A percentile compares a stretch with the other conserved stretches of the same genome.
Evolutionary conservation across 768 basidiomycete genomes (phyloP).

Genomic region (Pleurotus giganteus): DNA sequence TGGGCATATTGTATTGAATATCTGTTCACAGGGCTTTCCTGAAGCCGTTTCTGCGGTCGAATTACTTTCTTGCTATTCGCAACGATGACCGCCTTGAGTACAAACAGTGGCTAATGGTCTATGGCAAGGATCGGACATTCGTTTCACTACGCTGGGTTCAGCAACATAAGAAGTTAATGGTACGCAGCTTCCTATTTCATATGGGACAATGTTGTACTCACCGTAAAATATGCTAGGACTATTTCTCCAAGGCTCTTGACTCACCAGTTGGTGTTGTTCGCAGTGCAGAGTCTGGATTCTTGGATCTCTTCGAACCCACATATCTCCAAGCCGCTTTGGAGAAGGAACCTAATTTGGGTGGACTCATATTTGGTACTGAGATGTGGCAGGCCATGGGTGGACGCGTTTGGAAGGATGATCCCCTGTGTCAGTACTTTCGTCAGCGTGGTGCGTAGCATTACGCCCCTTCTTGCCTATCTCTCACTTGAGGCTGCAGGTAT

Average conservation of each 20-base stretch:
- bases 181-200: background rate
- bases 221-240: background rate
- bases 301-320: constrained; percentile 1
- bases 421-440: background rate
- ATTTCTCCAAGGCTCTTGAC: background rate
- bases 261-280: background rate
- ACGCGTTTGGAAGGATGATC: background rate
- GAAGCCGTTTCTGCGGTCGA: background rate
- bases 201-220: background rate
- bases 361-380: background rate
- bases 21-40: background rate
- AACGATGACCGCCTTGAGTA: constrained; percentile 10
- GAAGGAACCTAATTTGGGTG: background rate
- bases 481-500: background rate
- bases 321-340: background rate
- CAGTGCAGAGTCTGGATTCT: background rate
- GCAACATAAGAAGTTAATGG: background rate
- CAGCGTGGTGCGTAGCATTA: background rate
- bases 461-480: background rate
- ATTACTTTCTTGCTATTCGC: constrained; percentile 1
- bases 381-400: background rate
- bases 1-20: background rate
- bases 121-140: constrained; percentile 1
- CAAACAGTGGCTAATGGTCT: constrained; percentile 6
- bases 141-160: background rate